Percentiles rank a stretch among this genome's conserved stretches.
These are phyloP conservation scores for Tulasnella sp. DNA, from an alignment of 768 basidiomycete genomes.

Conservation along the genomic window DNA sequence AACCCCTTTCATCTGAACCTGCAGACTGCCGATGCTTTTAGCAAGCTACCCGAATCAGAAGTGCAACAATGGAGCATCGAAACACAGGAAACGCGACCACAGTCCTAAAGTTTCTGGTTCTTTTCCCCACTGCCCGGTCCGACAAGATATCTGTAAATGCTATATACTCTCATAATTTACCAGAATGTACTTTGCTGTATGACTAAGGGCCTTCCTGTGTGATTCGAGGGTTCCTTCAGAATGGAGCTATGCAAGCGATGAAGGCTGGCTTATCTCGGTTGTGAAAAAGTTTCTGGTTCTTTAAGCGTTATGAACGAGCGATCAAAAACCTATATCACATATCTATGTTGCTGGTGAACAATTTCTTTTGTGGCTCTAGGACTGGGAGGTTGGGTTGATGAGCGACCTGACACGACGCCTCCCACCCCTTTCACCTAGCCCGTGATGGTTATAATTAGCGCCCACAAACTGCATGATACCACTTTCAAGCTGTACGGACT, in stretches of 20 bases:
- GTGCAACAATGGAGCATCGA: conserved; percentile 21
- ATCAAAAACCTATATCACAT: too few relatives aligned
- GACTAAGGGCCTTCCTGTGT: not conserved
- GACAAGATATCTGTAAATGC: not conserved
- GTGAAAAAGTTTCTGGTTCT: not conserved
- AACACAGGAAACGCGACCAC: conserved; percentile 4
- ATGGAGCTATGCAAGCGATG: not conserved
- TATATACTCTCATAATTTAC: not conserved
- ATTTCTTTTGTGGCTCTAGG: too few relatives aligned
- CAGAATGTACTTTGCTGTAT: not conserved
- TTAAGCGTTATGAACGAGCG: not conserved
- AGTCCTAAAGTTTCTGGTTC: not conserved
- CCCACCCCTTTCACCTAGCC: not conserved
- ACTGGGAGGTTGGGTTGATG: too few relatives aligned
- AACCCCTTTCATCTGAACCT: too few relatives aligned
- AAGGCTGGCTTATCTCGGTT: too few relatives aligned
- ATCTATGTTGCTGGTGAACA: too few relatives aligned
- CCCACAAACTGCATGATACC: not conserved
- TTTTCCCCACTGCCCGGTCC: not conserved
- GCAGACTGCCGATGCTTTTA: not conserved
- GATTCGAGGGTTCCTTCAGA: not conserved
- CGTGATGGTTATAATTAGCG: too few relatives aligned
- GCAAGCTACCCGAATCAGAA: not conserved
- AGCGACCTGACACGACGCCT: not conserved
- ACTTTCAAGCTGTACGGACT: not conserved